A percentile compares a stretch with the other conserved stretches of the same genome.
phyloP scores from a whole-genome alignment of 768 basidiomycete species.

The Gloeophyllum trabeum region DNA sequence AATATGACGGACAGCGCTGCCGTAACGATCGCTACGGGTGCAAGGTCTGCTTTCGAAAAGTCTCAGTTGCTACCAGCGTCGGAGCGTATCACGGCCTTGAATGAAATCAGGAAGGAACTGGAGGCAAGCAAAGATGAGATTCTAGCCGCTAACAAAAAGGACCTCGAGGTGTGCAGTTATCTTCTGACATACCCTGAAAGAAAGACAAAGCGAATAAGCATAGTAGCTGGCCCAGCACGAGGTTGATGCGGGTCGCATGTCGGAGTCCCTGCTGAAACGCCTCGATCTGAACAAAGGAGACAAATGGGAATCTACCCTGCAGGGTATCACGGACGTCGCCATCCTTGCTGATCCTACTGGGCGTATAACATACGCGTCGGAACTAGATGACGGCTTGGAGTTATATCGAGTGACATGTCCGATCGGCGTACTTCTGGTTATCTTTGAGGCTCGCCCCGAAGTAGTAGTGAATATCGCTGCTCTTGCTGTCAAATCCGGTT shows the following conservation, averaged over 20 bases:
- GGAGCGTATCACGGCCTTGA: slow-evolving; percentile 63
- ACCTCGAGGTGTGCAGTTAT: slow-evolving; percentile 67
- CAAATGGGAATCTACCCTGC: slow-evolving; percentile 93
- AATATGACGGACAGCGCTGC: no score
- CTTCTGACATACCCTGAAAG: no score
- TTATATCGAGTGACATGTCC: slow-evolving; percentile 93
- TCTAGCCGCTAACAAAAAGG: slow-evolving; percentile 68
- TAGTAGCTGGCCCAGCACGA: slow-evolving; percentile 66
- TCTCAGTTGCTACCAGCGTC: slow-evolving; percentile 69
- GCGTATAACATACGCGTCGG: slow-evolving; percentile 76
- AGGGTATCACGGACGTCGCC: slow-evolving; percentile 84
- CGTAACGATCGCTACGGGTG: slow-evolving; percentile 62
- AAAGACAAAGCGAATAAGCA: no score
- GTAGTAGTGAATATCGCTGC: slow-evolving; percentile 97
- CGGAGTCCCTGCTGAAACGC: slow-evolving; percentile 72
- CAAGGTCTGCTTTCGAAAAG: slow-evolving; percentile 75
- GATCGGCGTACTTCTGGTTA: slow-evolving; percentile 90
- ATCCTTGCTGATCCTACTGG: slow-evolving; percentile 81
- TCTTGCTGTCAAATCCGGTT: slow-evolving; percentile 93
- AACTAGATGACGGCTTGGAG: slow-evolving; percentile 79
- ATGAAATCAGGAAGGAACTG: slow-evolving; percentile 58
- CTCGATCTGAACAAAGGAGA: slow-evolving; percentile 69
- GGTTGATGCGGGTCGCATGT: slow-evolving; percentile 78
- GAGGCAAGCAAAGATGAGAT: slow-evolving; percentile 55
- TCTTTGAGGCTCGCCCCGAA: slow-evolving; percentile 96